These are phyloP conservation scores for Apophysomyces variabilis DNA, from an alignment of 371 early-diverging fungal genomes.

Conservation along the genomic window DNA sequence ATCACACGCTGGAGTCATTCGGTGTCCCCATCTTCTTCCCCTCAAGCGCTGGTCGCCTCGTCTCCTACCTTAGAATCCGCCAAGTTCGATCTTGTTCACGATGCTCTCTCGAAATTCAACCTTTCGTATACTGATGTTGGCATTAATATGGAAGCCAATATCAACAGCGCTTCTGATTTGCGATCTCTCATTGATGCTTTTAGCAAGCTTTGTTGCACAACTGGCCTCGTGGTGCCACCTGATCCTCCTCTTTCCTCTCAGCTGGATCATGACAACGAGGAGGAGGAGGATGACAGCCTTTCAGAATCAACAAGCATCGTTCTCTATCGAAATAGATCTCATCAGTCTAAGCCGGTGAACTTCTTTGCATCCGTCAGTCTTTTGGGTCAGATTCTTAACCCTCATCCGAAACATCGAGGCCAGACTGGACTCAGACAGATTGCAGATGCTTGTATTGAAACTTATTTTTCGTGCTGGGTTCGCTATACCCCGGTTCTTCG, in stretches of 20 bases:
- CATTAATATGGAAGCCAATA: constrained; percentile 34
- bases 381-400: constrained; percentile 34
- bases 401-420: constrained; percentile 30
- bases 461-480: constrained; percentile 51
- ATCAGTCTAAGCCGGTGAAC: constrained; percentile 44
- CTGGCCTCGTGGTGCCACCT: constrained; percentile 12
- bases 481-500: constrained; percentile 39
- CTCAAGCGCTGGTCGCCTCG: background rate
- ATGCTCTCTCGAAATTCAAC: constrained; percentile 27
- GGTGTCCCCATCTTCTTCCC: background rate
- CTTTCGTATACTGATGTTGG: constrained; percentile 34
- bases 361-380: constrained; percentile 34
- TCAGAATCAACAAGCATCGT: constrained; percentile 14
- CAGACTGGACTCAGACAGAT: constrained; percentile 35
- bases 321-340: constrained; percentile 43
- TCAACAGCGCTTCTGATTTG: constrained; percentile 32
- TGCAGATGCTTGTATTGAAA: constrained; percentile 44
- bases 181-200: constrained; percentile 34
- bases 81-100: constrained; percentile 8
- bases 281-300: constrained; percentile 7
- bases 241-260: constrained; percentile 5
- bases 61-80: background rate
- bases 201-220: constrained; percentile 19
- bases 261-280: constrained; percentile 10
- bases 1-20: background rate